Evolutionary conservation across 495 filamentous ascomycete species (phyloP), one percentile per base, ranked within the genome.

Genomic region (Neurospora africana): DNA sequence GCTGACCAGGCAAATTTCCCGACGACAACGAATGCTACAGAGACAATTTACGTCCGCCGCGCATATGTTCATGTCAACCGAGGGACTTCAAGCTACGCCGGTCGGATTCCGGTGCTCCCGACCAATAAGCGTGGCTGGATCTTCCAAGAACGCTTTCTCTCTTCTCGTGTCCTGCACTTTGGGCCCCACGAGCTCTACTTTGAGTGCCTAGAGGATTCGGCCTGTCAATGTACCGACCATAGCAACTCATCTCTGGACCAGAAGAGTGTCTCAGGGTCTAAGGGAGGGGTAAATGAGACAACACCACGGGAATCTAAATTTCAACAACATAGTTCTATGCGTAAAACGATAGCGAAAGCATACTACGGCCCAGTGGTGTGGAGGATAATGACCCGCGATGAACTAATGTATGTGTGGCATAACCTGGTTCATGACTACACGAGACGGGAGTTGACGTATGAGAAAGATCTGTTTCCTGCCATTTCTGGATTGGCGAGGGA

Each of bases 181-280:
- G 72, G 68, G 11, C 68, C 70, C 5, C 68, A 77, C 0, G 76
- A 77, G 30, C 72, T 77, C 38, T 61, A 65, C 19, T 72, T 73
- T 13, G 76, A 76, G 27, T 77, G 76, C 21, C 69, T 72, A 0
- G 15, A 39, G 21, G 5, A 4, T 5, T 68, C 68, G 6, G 21
- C 72, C 1, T 77, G 76, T 36, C 76, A 77, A 41, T 77, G 76
- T n/a, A n/a, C n/a, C n/a, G n/a, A n/a, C n/a, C n/a, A n/a, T n/a
- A n/a, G n/a, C n/a, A n/a, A n/a, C n/a, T n/a, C n/a, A n/a, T n/a
- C n/a, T n/a, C n/a, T n/a, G n/a, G n/a, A n/a, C n/a, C n/a, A n/a
- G n/a, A n/a, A n/a, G n/a, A n/a, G n/a, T n/a, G n/a, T n/a, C n/a
- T n/a, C n/a, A n/a, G n/a, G n/a, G n/a, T n/a, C n/a, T n/a, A n/a